Conservation (phyloP, 2,329 filamentous ascomycete species). For the Ceratocystis lukuohia region DNA sequence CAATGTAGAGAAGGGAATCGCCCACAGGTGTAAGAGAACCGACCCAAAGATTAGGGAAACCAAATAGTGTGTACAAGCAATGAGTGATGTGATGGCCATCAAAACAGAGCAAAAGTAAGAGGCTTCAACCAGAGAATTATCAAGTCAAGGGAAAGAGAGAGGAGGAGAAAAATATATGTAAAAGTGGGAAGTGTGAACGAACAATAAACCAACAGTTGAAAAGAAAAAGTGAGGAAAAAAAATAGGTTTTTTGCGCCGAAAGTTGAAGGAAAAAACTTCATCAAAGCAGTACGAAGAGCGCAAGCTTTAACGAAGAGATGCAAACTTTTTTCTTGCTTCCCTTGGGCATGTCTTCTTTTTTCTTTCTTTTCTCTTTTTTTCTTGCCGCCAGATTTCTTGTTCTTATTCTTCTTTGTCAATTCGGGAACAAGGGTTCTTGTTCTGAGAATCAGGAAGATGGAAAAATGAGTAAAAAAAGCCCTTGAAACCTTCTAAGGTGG, state of each 20-base stretch:
- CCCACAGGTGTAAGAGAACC: conserved; percentile 6
- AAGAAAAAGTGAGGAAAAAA: neutral
- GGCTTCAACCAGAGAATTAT: too few relatives aligned
- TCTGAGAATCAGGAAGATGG: too few relatives aligned
- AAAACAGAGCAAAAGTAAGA: neutral
- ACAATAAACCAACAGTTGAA: too few relatives aligned
- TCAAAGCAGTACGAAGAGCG: neutral
- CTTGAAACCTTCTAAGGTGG: too few relatives aligned
- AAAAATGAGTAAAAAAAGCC: too few relatives aligned
- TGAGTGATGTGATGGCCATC: conserved; percentile 9
- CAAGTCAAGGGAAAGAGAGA: too few relatives aligned
- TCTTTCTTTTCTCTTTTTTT: conserved; percentile 6
- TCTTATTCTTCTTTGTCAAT: too few relatives aligned
- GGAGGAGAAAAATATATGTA: neutral
- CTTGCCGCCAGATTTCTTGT: too few relatives aligned
- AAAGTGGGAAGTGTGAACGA: neutral
- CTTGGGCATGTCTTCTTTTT: neutral
- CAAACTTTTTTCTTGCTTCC: conserved; percentile 1
- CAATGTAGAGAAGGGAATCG: neutral
- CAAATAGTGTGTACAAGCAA: conserved; percentile 9
- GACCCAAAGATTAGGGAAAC: conserved; percentile 6
- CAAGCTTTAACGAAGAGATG: neutral
- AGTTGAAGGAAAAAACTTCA: neutral
- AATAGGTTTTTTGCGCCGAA: neutral
- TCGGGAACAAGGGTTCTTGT: too few relatives aligned